Conservation (phyloP, 768 basidiomycete species). For the Suillus plorans region DNA sequence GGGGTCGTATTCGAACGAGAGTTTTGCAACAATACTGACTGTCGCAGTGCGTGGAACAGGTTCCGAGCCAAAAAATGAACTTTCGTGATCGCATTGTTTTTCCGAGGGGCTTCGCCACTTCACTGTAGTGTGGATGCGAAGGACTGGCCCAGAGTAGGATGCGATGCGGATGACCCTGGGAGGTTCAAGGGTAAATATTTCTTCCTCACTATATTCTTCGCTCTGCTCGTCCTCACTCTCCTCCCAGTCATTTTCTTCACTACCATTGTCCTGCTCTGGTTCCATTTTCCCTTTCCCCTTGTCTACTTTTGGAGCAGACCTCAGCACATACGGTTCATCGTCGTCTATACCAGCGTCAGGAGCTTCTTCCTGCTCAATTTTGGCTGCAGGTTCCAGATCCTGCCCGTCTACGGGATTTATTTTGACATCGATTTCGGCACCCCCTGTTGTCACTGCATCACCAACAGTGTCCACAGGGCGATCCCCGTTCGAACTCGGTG, state of each 20-base stretch:
- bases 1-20: slow-evolving; percentile 36
- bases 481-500: background rate
- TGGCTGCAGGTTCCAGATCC: background rate
- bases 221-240: too few species aligned
- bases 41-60: slow-evolving; percentile 29
- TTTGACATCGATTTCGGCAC: background rate
- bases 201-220: background rate
- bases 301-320: background rate
- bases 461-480: background rate
- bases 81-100: slow-evolving; percentile 10
- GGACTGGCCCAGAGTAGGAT: background rate
- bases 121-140: slow-evolving; percentile 19
- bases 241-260: background rate
- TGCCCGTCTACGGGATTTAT: background rate
- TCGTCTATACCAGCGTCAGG: background rate
- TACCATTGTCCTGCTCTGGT: background rate
- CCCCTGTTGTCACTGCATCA: background rate
- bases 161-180: background rate
- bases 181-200: background rate
- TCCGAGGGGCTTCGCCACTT: slow-evolving; percentile 11
- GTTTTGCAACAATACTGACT: slow-evolving; percentile 44
- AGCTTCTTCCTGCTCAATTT: background rate
- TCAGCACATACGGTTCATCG: background rate
- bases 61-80: background rate
- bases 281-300: background rate